Evolutionary conservation across 2,329 filamentous ascomycete genomes (phyloP).

Genomic region (Pyricularia grisea): DNA sequence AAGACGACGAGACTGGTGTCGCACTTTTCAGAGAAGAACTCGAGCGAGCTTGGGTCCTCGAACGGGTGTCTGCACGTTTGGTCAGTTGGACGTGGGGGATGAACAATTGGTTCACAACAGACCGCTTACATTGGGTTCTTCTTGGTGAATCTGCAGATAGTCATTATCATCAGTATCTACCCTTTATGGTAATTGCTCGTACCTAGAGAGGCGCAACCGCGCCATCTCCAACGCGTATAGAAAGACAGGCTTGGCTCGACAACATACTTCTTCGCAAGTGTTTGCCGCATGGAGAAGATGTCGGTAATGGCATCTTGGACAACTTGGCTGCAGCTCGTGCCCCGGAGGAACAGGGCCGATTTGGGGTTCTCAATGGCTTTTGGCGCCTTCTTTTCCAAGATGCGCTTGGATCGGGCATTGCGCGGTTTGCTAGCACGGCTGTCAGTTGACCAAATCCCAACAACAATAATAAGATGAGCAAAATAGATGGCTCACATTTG

Average conservation of each 20-base stretch:
- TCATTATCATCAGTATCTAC: not conserved
- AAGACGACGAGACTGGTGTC: conserved; percentile 77
- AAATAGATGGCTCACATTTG: conserved; percentile 8
- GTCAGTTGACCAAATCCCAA: not conserved
- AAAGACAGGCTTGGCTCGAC: not conserved
- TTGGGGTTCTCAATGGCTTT: conserved; percentile 87
- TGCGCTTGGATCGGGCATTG: conserved; percentile 85
- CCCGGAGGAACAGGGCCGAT: conserved; percentile 79
- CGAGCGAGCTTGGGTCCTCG: conserved; percentile 52
- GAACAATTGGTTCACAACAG: not conserved
- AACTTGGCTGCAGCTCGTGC: conserved; percentile 74
- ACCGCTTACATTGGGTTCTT: conserved; percentile 57
- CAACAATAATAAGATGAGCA: not conserved
- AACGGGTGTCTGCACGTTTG: conserved; percentile 59
- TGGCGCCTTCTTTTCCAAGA: conserved; percentile 85
- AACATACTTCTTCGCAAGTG: conserved; percentile 52
- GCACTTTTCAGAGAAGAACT: conserved; percentile 97
- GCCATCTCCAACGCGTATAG: not conserved
- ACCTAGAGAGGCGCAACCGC: not conserved
- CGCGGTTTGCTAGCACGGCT: conserved; percentile 40
- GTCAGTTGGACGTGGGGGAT: not conserved
- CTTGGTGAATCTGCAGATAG: conserved; percentile 68
- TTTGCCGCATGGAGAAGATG: conserved; percentile 74
- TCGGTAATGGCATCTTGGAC: conserved; percentile 78
- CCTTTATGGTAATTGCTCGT: not conserved